Evolutionary conservation across 495 filamentous ascomycete species (phyloP).

Genomic region (Penicillium robsamsonii): DNA sequence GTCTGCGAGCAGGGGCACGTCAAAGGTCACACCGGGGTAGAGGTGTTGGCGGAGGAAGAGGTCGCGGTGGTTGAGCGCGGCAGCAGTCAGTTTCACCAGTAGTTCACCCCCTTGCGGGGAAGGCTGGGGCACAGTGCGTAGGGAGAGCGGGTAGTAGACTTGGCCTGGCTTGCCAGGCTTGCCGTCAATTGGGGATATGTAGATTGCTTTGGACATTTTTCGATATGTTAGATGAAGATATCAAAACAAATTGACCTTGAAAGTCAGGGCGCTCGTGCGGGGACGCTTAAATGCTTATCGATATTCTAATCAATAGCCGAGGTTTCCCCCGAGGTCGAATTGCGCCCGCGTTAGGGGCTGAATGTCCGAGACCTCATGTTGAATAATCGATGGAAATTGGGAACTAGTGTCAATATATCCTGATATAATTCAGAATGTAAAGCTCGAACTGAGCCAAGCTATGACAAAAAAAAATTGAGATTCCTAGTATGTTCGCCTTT

Average conservation of each 20-base stretch:
- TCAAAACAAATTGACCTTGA: neutral
- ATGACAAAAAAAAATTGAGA: neutral
- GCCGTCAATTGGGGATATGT: constrained; percentile 50
- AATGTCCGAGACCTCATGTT: neutral
- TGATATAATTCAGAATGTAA: neutral
- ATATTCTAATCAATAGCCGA: constrained; percentile 30
- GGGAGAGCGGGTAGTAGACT: constrained; percentile 71
- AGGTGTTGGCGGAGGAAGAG: constrained; percentile 88
- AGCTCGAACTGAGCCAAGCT: neutral
- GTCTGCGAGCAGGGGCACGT: constrained; percentile 73
- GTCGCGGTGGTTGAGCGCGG: constrained; percentile 88
- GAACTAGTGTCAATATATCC: neutral
- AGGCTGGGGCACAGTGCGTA: constrained; percentile 57
- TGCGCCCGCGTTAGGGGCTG: neutral
- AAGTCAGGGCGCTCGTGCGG: constrained; percentile 14
- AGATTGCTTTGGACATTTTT: constrained; percentile 55
- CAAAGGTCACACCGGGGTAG: constrained; percentile 80
- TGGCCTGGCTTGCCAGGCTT: constrained; percentile 77
- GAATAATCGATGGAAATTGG: neutral
- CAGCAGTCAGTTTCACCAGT: constrained; percentile 67
- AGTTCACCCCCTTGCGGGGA: constrained; percentile 62
- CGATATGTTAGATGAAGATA: neutral
- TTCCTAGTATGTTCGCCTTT: neutral
- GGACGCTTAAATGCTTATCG: constrained; percentile 24
- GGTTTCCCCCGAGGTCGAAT: constrained; percentile 5